A percentile compares a stretch with the other conserved stretches of the same genome.
These are phyloP conservation scores for Salix brachista DNA, from an alignment of 345 rosid species.

Conservation along the genomic window DNA sequence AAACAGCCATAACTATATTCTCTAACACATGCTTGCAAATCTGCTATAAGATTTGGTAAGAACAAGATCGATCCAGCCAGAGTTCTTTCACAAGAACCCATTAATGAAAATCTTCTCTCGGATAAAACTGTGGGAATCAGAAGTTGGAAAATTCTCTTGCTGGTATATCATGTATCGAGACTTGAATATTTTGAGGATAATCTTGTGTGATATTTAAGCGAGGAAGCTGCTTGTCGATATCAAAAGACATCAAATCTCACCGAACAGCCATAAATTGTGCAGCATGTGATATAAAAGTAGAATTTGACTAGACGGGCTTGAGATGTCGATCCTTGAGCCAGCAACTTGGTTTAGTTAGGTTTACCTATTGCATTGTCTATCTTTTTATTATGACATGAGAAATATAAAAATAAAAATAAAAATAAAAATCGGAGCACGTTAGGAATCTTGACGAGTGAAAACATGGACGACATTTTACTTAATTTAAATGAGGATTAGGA, in stretches of 20 bases:
- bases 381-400: not conserved
- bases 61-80: not conserved
- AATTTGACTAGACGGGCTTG: not conserved
- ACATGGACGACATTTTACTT: too few species aligned
- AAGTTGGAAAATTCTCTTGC: not conserved
- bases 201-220: not conserved
- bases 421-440: not conserved
- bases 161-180: too few species aligned
- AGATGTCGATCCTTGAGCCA: not conserved
- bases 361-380: not conserved
- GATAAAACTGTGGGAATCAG: not conserved
- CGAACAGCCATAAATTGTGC: not conserved
- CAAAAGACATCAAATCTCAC: not conserved
- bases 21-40: too few species aligned
- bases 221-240: not conserved
- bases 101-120: too few species aligned
- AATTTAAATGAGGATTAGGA: not conserved
- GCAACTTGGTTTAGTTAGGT: not conserved
- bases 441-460: not conserved
- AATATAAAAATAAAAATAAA: too few species aligned
- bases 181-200: too few species aligned
- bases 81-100: not conserved
- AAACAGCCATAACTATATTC: rapidly evolving
- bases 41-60: too few species aligned
- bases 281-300: too few species aligned